Conservation (phyloP, 2,329 filamentous ascomycete genomes). For the Penicillium sp. region DNA sequence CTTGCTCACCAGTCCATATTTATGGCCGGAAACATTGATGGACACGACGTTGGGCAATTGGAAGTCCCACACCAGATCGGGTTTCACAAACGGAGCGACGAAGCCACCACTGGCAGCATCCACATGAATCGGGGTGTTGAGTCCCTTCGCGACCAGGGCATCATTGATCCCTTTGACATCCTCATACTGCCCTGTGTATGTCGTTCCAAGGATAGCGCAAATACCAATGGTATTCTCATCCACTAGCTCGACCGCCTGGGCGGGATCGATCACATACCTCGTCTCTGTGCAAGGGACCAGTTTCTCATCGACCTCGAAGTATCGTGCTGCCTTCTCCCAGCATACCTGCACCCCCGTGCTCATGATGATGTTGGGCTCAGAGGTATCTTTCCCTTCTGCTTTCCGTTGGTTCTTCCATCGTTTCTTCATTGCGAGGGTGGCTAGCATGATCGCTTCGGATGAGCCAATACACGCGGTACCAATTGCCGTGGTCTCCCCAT, state of each 20-base stretch:
- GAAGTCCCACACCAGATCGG: slow-evolving; percentile 31
- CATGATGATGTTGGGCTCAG: slow-evolving; percentile 91
- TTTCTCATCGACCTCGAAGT: slow-evolving; percentile 92
- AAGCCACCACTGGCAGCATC: slow-evolving; percentile 47
- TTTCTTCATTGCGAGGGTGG: slow-evolving; percentile 83
- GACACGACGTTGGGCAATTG: slow-evolving; percentile 38
- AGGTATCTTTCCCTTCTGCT: slow-evolving; percentile 76
- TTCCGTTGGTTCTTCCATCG: slow-evolving; percentile 85
- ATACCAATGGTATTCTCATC: slow-evolving; percentile 84
- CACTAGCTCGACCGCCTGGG: slow-evolving; percentile 60
- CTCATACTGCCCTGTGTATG: slow-evolving; percentile 95
- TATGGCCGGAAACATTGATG: slow-evolving; percentile 60
- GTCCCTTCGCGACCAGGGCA: slow-evolving; percentile 59
- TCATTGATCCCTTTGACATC: slow-evolving; percentile 92
- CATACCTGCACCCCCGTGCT: slow-evolving; percentile 94
- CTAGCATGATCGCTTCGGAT: slow-evolving; percentile 65
- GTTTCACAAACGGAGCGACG: slow-evolving; percentile 44
- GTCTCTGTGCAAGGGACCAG: slow-evolving; percentile 64
- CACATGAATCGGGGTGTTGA: slow-evolving; percentile 56
- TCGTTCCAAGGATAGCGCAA: slow-evolving; percentile 85
- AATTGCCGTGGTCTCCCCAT: slow-evolving; percentile 64
- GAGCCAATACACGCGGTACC: slow-evolving; percentile 87
- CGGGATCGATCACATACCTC: slow-evolving; percentile 64
- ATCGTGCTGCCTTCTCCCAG: slow-evolving; percentile 90
- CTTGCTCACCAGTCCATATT: slow-evolving; percentile 47